Percentiles rank a stretch among this genome's conserved stretches.
phyloP scores from a whole-genome alignment of 805 yeast genomes.

The Cyberlindnera petersonii region DNA sequence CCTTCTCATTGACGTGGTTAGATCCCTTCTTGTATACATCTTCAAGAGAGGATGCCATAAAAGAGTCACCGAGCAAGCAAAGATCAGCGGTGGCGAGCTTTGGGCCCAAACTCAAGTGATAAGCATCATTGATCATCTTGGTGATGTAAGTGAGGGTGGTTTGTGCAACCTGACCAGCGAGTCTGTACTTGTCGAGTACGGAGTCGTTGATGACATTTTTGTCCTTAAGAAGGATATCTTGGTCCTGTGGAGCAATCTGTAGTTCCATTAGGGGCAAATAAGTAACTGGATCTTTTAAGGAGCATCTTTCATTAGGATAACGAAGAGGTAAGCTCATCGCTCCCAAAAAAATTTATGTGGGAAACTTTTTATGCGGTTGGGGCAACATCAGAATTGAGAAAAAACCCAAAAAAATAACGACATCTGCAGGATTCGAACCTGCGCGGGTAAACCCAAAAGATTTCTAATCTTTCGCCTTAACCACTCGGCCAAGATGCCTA shows the following conservation, averaged over 20 bases:
- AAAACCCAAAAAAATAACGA: conserved; percentile 40
- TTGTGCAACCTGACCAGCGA: conserved; percentile 87
- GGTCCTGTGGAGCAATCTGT: conserved; percentile 71
- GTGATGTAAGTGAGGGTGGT: conserved; percentile 68
- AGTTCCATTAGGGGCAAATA: conserved; percentile 58
- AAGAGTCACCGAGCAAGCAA: conserved; percentile 79
- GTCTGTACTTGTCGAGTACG: conserved; percentile 76
- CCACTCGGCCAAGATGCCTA: conserved; percentile 58
- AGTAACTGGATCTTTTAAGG: no score
- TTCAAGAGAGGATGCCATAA: conserved; percentile 55
- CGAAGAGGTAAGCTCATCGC: conserved; percentile 9
- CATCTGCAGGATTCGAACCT: conserved; percentile 74
- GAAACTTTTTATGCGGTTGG: conserved; percentile 8
- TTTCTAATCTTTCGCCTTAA: conserved; percentile 62
- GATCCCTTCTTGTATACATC: conserved; percentile 51
- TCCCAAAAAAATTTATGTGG: conserved; percentile 13
- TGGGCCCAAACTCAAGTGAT: conserved; percentile 49
- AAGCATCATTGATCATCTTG: conserved; percentile 65
- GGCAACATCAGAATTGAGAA: conserved; percentile 1
- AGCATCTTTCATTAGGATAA: not conserved
- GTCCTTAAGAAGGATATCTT: conserved; percentile 64
- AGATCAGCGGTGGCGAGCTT: conserved; percentile 55
- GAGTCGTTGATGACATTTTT: conserved; percentile 61
- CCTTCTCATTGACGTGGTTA: conserved; percentile 72
- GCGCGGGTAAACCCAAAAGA: conserved; percentile 60